A percentile compares a stretch with the other conserved stretches of the same genome.
phyloP scores from a whole-genome alignment of 116 monocot genomes.

The Cymodocea nodosa region DNA sequence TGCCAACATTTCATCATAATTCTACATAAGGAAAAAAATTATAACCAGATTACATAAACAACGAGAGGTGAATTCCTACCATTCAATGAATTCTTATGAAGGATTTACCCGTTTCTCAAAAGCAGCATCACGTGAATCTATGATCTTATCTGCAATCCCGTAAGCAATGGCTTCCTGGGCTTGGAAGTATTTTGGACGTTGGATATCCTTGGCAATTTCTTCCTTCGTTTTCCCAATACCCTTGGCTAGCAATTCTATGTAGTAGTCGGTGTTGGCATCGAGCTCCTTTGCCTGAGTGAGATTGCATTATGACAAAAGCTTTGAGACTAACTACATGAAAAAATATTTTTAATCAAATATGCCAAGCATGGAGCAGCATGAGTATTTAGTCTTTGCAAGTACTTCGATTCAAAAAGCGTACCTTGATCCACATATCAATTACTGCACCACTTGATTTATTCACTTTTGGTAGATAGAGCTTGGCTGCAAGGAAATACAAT shows the following conservation, averaged over 20 bases:
- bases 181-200: conserved; percentile 66
- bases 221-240: conserved; percentile 83
- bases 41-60: not conserved
- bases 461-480: conserved; percentile 85
- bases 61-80: not conserved
- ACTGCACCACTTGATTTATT: conserved; percentile 78
- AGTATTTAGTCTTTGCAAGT: not conserved
- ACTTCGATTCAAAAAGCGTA: conserved; percentile 5
- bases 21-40: conserved; percentile 15
- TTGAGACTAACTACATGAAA: not conserved
- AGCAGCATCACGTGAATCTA: conserved; percentile 52
- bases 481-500: conserved; percentile 36
- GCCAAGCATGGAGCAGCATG: not conserved
- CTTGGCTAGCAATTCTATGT: conserved; percentile 61
- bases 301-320: not conserved
- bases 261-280: conserved; percentile 82
- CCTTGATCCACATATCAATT: conserved; percentile 97
- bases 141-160: conserved; percentile 79
- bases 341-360: not conserved
- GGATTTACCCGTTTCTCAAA: conserved; percentile 57
- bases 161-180: conserved; percentile 78
- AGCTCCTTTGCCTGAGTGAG: conserved; percentile 69
- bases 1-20: conserved; percentile 61
- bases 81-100: not conserved
- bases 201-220: conserved; percentile 67